Conservation (phyloP, 2,329 filamentous ascomycete species). For the Colletotrichum siamense region DNA sequence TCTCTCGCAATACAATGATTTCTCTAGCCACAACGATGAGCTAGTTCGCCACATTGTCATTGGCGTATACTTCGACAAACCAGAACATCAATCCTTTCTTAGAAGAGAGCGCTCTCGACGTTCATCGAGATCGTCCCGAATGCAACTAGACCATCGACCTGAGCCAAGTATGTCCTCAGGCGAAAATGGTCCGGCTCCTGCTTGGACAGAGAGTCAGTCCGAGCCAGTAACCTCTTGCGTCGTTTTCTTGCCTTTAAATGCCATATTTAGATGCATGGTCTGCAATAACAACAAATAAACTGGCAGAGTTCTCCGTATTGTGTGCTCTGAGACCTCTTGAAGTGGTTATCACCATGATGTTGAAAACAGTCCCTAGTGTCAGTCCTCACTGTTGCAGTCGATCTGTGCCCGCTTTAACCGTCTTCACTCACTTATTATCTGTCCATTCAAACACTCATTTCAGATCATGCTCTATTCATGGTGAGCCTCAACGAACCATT, state of each 20-base stretch:
- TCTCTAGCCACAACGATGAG: not conserved
- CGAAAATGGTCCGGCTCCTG: not conserved
- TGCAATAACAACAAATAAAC: not conserved
- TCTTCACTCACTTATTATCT: not conserved
- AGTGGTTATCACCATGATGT: not conserved
- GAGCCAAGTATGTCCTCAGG: not conserved
- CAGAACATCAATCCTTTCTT: not conserved
- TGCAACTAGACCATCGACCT: not conserved
- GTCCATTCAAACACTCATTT: too few relatives aligned
- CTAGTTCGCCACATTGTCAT: too few relatives aligned
- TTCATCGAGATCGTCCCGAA: accelerated
- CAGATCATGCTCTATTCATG: too few relatives aligned
- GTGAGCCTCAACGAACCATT: too few relatives aligned
- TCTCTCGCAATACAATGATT: accelerated
- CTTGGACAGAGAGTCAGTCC: not conserved
- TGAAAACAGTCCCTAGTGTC: not conserved
- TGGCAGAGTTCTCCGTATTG: too few relatives aligned
- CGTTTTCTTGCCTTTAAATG: not conserved
- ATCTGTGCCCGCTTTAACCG: not conserved
- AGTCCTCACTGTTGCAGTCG: not conserved
- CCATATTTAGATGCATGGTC: not conserved
- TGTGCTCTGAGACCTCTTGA: not conserved
- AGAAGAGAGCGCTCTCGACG: not conserved
- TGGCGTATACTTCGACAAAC: not conserved
- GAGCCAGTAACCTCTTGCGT: accelerated